A percentile compares a stretch with the other conserved stretches of the same genome.
Evolutionary conservation across 202 grass and related monocot species (phyloP).

Genomic region (Elaeis oleifera): DNA sequence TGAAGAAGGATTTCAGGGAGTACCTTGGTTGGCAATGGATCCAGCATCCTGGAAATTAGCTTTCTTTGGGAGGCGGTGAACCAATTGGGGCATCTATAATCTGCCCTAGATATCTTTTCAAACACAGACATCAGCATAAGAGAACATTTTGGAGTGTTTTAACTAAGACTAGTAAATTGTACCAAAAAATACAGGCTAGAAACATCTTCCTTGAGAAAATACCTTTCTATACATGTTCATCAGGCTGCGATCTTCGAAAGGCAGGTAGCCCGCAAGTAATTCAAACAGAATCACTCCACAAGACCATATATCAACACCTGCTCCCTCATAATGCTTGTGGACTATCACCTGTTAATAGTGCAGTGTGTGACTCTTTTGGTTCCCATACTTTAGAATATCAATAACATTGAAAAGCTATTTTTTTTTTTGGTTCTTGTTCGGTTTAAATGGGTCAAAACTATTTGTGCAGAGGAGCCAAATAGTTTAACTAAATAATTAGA

Average conservation of each 20-base stretch:
- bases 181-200: too few relatives aligned
- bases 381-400: too few relatives aligned
- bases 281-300: slow-evolving; percentile 68
- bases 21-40: slow-evolving; percentile 48
- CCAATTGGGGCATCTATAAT: slow-evolving; percentile 55
- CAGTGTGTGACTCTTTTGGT: too few relatives aligned
- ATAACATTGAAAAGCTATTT: too few relatives aligned
- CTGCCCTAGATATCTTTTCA: slow-evolving; percentile 54
- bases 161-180: too few relatives aligned
- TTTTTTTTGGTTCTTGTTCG: too few relatives aligned
- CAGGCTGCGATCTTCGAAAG: slow-evolving; percentile 51
- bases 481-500: too few relatives aligned
- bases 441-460: too few relatives aligned
- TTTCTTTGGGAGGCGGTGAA: slow-evolving; percentile 46
- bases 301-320: slow-evolving; percentile 49
- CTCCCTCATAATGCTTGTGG: slow-evolving; percentile 62
- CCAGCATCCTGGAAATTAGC: slow-evolving; percentile 51
- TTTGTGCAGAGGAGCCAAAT: too few relatives aligned
- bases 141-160: neutral
- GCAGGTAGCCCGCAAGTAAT: slow-evolving; percentile 62
- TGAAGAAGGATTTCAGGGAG: slow-evolving; percentile 1
- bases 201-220: neutral
- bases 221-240: slow-evolving; percentile 63
- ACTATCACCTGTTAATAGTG: slow-evolving; percentile 40
- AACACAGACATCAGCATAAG: neutral